A percentile compares a stretch with the other conserved stretches of the same genome.
phyloP scores from a whole-genome alignment of 2,329 filamentous ascomycete genomes.

The Talaromyces atroroseus region DNA sequence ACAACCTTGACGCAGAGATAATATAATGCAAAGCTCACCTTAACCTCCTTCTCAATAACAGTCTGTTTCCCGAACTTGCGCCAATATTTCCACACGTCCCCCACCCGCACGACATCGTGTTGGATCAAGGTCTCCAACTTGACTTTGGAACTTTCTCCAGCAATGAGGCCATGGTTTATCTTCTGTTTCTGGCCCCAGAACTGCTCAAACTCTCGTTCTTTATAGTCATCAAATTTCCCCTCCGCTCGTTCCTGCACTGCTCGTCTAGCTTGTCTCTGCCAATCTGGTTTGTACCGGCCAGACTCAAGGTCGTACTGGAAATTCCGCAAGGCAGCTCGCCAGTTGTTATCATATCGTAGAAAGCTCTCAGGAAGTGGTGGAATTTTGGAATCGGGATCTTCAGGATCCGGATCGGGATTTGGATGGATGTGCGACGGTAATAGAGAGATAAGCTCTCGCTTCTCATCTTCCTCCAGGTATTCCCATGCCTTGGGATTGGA shows the following conservation, averaged over 20 bases:
- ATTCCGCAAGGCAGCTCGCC: slow-evolving; percentile 49
- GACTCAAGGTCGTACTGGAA: slow-evolving; percentile 53
- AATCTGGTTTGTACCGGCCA: slow-evolving; percentile 54
- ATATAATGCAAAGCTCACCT: slow-evolving; percentile 24
- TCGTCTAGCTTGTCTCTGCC: slow-evolving; percentile 50
- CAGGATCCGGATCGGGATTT: slow-evolving; percentile 21
- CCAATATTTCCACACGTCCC: slow-evolving; percentile 39
- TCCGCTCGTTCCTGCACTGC: slow-evolving; percentile 48
- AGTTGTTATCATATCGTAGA: slow-evolving; percentile 42
- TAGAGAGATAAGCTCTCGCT: slow-evolving; percentile 34
- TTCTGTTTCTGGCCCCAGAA: slow-evolving; percentile 55
- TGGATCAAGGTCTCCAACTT: slow-evolving; percentile 33
- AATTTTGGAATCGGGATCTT: slow-evolving; percentile 29
- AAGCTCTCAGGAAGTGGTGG: slow-evolving; percentile 37
- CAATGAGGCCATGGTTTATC: slow-evolving; percentile 25
- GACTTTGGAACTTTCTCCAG: slow-evolving; percentile 39
- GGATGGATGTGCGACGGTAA: slow-evolving; percentile 41
- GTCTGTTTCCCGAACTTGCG: slow-evolving; percentile 26
- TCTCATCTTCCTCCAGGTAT: slow-evolving; percentile 37
- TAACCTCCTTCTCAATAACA: slow-evolving; percentile 39
- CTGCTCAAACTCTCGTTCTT: slow-evolving; percentile 49
- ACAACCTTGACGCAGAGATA: background rate
- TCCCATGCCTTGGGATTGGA: slow-evolving; percentile 37
- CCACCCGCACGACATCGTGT: slow-evolving; percentile 30
- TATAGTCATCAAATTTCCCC: slow-evolving; percentile 54